These are phyloP conservation scores for Scutellaria galericulata DNA, from an alignment of 257 asterid species.

Conservation along the genomic window DNA sequence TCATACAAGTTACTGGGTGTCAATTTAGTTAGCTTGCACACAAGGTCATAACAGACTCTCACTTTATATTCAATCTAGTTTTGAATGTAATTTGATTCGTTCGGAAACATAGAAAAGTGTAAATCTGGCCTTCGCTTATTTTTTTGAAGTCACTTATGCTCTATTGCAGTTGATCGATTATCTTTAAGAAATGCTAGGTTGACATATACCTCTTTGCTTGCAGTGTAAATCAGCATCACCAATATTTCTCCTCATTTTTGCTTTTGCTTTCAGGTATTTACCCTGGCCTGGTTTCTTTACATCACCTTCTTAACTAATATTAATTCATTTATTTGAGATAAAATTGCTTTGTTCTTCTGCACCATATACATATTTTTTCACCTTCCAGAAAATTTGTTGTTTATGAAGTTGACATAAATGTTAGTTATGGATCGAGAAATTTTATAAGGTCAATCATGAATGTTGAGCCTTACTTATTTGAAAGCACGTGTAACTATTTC, in stretches of 20 bases:
- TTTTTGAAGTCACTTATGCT: constrained; percentile 23
- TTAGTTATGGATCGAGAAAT: background rate
- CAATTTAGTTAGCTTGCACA: constrained; percentile 14
- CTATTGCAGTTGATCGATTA: constrained; percentile 9
- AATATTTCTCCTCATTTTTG: constrained; percentile 93
- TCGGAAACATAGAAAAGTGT: background rate
- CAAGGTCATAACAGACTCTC: background rate
- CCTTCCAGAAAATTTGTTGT: constrained; percentile 3
- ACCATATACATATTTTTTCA: background rate
- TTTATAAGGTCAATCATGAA: constrained; percentile 23
- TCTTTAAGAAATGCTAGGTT: constrained; percentile 28
- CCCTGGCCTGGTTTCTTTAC: constrained; percentile 31
- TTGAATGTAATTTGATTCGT: constrained; percentile 3
- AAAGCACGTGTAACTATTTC: background rate
- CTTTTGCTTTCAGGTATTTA: constrained; percentile 96
- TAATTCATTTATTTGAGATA: constrained; percentile 14
- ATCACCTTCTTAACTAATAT: background rate
- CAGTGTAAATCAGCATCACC: constrained; percentile 99
- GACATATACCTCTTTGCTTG: constrained; percentile 38
- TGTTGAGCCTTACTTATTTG: background rate
- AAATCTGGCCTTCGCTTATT: background rate
- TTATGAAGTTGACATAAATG: constrained; percentile 20
- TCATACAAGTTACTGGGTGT: constrained; percentile 14
- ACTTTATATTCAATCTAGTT: constrained; percentile 16
- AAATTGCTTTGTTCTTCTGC: constrained; percentile 15